These are phyloP conservation scores for Aureobasidium sp. DNA, from an alignment of 2,329 filamentous ascomycete genomes.

Conservation along the genomic window DNA sequence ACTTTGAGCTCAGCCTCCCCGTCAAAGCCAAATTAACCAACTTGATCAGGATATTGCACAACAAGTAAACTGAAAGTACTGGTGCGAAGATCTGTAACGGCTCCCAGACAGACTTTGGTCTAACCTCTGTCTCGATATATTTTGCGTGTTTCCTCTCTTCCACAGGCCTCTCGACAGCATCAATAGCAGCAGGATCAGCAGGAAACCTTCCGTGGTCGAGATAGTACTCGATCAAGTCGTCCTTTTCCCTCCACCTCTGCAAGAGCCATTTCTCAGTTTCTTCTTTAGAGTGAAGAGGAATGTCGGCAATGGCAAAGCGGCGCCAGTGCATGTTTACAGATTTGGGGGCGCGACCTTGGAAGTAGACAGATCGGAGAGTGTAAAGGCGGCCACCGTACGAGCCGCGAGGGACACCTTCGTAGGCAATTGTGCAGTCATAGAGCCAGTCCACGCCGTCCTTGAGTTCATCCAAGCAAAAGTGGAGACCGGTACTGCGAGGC, in stretches of 20 bases:
- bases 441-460: slow-evolving; percentile 69
- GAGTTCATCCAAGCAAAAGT: slow-evolving; percentile 71
- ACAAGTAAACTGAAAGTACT: slow-evolving; percentile 28
- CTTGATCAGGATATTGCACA: slow-evolving; percentile 29
- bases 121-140: slow-evolving; percentile 42
- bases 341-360: slow-evolving; percentile 81
- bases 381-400: slow-evolving; percentile 83
- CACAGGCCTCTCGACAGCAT: slow-evolving; percentile 7
- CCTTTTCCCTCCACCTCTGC: slow-evolving; percentile 85
- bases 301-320: slow-evolving; percentile 69
- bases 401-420: slow-evolving; percentile 80
- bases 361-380: slow-evolving; percentile 76
- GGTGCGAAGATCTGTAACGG: slow-evolving; percentile 40
- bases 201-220: slow-evolving; percentile 71
- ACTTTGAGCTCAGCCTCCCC: slow-evolving; percentile 1
- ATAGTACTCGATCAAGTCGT: slow-evolving; percentile 76
- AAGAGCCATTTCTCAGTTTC: slow-evolving; percentile 77
- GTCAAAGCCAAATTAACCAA: slow-evolving; percentile 23
- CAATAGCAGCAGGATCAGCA: slow-evolving; percentile 44
- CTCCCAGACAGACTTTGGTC: slow-evolving; percentile 33
- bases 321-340: slow-evolving; percentile 97
- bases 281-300: slow-evolving; percentile 66
- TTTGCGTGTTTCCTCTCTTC: slow-evolving; percentile 32
- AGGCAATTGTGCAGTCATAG: slow-evolving; percentile 91
- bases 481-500: slow-evolving; percentile 72